Conservation (phyloP, 2,329 filamentous ascomycete species). For the Fusarium bactridioides region DNA sequence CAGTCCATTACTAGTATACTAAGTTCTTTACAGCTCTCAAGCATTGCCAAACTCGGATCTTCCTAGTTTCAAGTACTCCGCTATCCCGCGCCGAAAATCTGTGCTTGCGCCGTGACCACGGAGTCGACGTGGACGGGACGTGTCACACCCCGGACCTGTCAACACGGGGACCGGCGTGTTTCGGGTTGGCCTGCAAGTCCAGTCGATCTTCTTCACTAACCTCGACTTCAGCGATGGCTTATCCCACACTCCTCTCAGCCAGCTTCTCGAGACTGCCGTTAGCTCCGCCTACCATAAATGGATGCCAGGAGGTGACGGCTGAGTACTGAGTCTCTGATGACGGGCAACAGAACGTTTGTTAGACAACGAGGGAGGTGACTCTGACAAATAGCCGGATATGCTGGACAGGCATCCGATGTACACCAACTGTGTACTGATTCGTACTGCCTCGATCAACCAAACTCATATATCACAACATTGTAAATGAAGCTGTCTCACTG, state of each 20-base stretch:
- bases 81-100: not conserved
- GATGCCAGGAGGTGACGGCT: not conserved
- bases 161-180: slow-evolving; percentile 16
- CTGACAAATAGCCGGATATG: not conserved
- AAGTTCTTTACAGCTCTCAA: not conserved
- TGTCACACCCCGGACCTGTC: slow-evolving; percentile 7
- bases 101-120: slow-evolving; percentile 10
- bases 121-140: not conserved
- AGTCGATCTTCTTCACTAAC: not conserved
- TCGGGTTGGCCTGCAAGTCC: slow-evolving; percentile 15
- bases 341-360: not conserved
- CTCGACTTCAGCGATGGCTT: slow-evolving; percentile 1
- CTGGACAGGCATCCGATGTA: not conserved
- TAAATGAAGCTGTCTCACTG: not conserved
- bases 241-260: not conserved
- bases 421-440: not conserved
- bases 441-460: not conserved
- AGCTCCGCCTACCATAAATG: slow-evolving; percentile 9
- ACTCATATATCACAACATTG: not conserved
- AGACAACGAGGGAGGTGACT: not conserved
- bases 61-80: not conserved
- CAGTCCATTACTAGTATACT: not conserved
- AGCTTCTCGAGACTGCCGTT: slow-evolving; percentile 12
- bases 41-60: not conserved
- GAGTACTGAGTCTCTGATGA: not conserved